Conservation (phyloP, 805 yeast species). For the Ogataea saltuana region DNA sequence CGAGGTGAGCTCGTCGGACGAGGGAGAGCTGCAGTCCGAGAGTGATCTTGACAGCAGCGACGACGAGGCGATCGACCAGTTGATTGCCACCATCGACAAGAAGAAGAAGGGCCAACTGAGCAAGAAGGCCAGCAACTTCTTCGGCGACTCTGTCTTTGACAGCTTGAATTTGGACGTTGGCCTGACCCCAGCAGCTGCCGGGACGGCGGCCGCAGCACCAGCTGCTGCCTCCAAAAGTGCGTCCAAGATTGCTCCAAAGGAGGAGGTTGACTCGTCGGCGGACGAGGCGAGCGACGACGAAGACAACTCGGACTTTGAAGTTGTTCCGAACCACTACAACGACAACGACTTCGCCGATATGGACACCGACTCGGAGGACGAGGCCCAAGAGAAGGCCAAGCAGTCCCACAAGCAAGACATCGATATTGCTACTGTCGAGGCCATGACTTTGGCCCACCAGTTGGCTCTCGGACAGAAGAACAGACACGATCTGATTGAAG, state of each 20-base stretch:
- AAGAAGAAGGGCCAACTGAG: constrained; percentile 48
- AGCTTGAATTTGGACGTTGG: constrained; percentile 42
- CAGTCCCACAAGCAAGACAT: constrained; percentile 60
- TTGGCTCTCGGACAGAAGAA: constrained; percentile 86
- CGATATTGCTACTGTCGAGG: constrained; percentile 89
- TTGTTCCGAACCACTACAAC: constrained; percentile 44
- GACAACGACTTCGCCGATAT: constrained; percentile 45
- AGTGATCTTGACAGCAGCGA: constrained; percentile 58
- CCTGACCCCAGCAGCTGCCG: constrained; percentile 6
- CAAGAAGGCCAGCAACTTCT: constrained; percentile 43
- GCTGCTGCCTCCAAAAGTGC: constrained; percentile 23
- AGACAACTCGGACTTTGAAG: constrained; percentile 40
- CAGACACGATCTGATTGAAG: constrained; percentile 84
- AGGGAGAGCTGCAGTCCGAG: constrained; percentile 47
- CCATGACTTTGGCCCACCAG: constrained; percentile 97
- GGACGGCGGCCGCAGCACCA: too few relatives aligned
- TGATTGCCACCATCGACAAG: constrained; percentile 53
- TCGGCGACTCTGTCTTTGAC: constrained; percentile 55
- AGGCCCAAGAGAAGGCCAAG: constrained; percentile 42
- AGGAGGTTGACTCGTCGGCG: constrained; percentile 21
- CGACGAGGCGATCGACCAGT: constrained; percentile 63
- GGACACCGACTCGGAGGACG: constrained; percentile 54
- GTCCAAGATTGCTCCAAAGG: background rate
- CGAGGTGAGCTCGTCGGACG: constrained; percentile 37
- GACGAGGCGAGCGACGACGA: constrained; percentile 24